Conservation (phyloP, 192 early-diverging fungal species). For the Podila clonocystis region DNA sequence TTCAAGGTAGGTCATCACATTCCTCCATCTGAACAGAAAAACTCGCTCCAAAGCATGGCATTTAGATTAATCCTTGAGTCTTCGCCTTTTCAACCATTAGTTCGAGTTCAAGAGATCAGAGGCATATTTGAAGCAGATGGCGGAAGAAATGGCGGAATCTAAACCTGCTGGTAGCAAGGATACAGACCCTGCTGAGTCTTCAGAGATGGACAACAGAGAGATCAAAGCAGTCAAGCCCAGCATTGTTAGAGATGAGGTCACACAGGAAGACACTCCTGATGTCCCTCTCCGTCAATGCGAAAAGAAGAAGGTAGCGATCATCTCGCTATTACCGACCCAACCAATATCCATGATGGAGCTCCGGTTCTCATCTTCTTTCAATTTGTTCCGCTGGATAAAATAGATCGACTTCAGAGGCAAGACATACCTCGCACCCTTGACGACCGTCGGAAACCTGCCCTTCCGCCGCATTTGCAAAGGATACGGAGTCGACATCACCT, state of each 20-base stretch:
- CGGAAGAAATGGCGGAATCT: slow-evolving; percentile 33
- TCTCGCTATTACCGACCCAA: too few relatives aligned
- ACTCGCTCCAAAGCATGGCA: not conserved
- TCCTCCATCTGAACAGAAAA: not conserved
- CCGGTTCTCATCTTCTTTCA: not conserved
- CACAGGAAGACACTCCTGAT: slow-evolving; percentile 39
- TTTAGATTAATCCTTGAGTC: not conserved
- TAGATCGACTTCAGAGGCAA: slow-evolving; percentile 83
- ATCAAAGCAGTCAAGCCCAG: slow-evolving; percentile 16
- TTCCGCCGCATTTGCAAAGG: slow-evolving; percentile 95
- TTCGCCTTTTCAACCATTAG: not conserved
- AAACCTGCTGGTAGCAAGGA: not conserved
- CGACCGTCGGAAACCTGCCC: slow-evolving; percentile 97
- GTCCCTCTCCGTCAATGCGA: slow-evolving; percentile 58
- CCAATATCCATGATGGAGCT: too few relatives aligned
- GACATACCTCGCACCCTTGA: slow-evolving; percentile 94
- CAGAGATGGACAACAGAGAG: slow-evolving; percentile 25
- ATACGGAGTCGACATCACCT: slow-evolving; percentile 96
- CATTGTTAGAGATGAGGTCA: slow-evolving; percentile 20
- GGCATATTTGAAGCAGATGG: slow-evolving; percentile 44
- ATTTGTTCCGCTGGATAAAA: not conserved
- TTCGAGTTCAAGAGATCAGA: slow-evolving; percentile 42
- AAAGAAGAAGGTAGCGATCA: slow-evolving; percentile 62
- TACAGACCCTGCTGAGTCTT: not conserved
- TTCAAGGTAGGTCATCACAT: slow-evolving; percentile 24